Evolutionary conservation across 73 alveolate species (phyloP).

Genomic region (Paramecium primaurelia): DNA sequence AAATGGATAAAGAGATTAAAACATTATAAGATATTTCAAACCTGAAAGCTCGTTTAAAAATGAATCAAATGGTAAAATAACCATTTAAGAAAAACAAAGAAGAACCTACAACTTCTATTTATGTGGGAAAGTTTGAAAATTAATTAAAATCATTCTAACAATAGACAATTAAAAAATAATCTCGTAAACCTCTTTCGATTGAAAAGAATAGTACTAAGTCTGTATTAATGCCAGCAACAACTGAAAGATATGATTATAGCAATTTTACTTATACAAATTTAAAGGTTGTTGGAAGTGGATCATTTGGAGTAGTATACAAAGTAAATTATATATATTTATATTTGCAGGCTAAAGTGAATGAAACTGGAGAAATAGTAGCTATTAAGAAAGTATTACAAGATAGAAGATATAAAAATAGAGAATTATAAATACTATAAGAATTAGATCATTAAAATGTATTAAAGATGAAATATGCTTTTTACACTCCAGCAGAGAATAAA

Average conservation of each 20-base stretch:
- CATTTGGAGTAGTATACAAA: slow-evolving; percentile 65
- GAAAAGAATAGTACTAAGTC: slow-evolving; percentile 34
- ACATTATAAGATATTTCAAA: slow-evolving; percentile 20
- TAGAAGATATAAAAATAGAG: slow-evolving; percentile 79
- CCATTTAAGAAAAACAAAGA: slow-evolving; percentile 8
- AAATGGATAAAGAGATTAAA: slow-evolving; percentile 7
- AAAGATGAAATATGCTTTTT: slow-evolving; percentile 68
- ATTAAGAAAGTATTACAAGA: slow-evolving; percentile 79
- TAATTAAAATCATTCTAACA: neutral
- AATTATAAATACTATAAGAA: slow-evolving; percentile 68
- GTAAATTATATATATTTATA: neutral
- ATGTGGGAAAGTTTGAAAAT: neutral
- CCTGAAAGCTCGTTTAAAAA: slow-evolving; percentile 1
- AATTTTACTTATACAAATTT: neutral
- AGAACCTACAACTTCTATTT: slow-evolving; percentile 4
- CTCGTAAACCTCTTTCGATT: slow-evolving; percentile 11
- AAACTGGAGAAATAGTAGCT: slow-evolving; percentile 83
- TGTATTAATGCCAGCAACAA: neutral
- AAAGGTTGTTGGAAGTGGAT: slow-evolving; percentile 57
- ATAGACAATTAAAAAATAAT: neutral
- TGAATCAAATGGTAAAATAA: neutral
- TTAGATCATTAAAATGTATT: slow-evolving; percentile 73
- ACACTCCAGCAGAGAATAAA: slow-evolving; percentile 72
- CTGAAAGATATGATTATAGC: slow-evolving; percentile 39
- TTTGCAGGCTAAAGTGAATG: slow-evolving; percentile 46